Conservation (phyloP, 345 rosid genomes). For the Arabis alpina region DNA sequence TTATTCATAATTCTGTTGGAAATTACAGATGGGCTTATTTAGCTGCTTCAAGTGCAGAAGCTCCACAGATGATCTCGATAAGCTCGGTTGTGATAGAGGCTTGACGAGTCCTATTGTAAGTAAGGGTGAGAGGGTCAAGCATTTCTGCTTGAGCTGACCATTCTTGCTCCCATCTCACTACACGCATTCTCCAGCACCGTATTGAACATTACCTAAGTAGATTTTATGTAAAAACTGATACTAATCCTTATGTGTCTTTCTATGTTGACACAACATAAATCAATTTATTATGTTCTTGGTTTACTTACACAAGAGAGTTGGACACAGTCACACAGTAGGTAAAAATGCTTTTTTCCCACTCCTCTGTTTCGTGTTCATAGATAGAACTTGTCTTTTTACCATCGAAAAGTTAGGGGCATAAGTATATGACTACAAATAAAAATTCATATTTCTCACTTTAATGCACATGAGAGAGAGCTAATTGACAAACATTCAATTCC, state of each 20-base stretch:
- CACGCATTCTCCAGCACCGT: slow-evolving; percentile 88
- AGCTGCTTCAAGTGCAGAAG: slow-evolving; percentile 73
- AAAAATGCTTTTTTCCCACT: no score
- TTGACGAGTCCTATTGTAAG: slow-evolving; percentile 97
- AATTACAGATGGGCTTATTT: slow-evolving; percentile 32
- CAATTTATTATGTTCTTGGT: slow-evolving; percentile 1
- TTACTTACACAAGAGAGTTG: slow-evolving; percentile 96
- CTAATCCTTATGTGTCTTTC: slow-evolving; percentile 4
- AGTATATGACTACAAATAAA: no score
- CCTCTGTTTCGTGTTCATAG: background rate
- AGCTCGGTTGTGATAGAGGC: slow-evolving; percentile 96
- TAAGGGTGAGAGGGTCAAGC: slow-evolving; percentile 93
- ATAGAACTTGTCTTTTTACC: background rate
- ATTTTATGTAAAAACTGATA: background rate
- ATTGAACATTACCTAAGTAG: slow-evolving; percentile 74
- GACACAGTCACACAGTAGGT: slow-evolving; percentile 23
- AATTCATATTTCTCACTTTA: no score
- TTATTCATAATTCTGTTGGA: slow-evolving; percentile 32
- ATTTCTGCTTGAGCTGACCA: slow-evolving; percentile 99
- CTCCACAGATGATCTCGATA: slow-evolving; percentile 97
- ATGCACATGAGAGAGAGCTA: no score
- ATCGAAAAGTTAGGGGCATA: background rate
- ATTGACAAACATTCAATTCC: no score
- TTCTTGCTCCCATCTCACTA: slow-evolving; percentile 87
- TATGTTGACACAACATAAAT: background rate